Evolutionary conservation across 2,329 filamentous ascomycete species (phyloP).

Genomic region (Cryoendolithus antarcticus): DNA sequence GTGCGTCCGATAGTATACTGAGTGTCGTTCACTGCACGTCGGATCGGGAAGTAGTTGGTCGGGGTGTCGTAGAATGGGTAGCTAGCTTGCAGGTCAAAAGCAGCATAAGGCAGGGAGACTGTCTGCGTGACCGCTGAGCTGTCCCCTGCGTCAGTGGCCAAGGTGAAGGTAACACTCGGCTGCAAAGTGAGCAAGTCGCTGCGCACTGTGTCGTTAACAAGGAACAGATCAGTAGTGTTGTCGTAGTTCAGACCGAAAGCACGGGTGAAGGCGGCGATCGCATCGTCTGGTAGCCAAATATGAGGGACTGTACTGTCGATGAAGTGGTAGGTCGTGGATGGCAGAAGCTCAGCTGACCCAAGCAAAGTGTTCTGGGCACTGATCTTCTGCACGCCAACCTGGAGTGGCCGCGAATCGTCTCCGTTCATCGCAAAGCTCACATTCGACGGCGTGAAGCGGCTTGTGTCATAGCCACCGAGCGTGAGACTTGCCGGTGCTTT

Average conservation of each 20-base stretch:
- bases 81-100: slow-evolving; percentile 24
- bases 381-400: slow-evolving; percentile 15
- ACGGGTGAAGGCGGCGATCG: slow-evolving; percentile 23
- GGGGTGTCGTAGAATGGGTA: slow-evolving; percentile 35
- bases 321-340: slow-evolving; percentile 8
- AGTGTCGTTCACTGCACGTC: slow-evolving; percentile 22
- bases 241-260: slow-evolving; percentile 28
- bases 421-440: slow-evolving; percentile 14
- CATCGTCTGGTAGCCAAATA: slow-evolving; percentile 28
- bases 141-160: slow-evolving; percentile 23
- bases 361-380: slow-evolving; percentile 9
- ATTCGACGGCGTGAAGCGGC: slow-evolving; percentile 19
- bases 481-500: slow-evolving; percentile 16
- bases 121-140: slow-evolving; percentile 25
- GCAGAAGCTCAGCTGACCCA: slow-evolving; percentile 20
- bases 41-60: slow-evolving; percentile 32
- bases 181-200: slow-evolving; percentile 18
- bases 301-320: slow-evolving; percentile 28
- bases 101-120: slow-evolving; percentile 27
- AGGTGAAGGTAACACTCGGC: slow-evolving; percentile 23
- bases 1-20: slow-evolving; percentile 26
- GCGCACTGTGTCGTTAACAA: slow-evolving; percentile 27
- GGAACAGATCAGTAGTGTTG: slow-evolving; percentile 22
- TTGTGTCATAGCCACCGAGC: slow-evolving; percentile 28
- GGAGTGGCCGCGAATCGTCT: slow-evolving; percentile 12